A percentile compares a stretch with the other conserved stretches of the same genome.
phyloP scores from a whole-genome alignment of 75 land plant species.

The Ceratopteris richardii region DNA sequence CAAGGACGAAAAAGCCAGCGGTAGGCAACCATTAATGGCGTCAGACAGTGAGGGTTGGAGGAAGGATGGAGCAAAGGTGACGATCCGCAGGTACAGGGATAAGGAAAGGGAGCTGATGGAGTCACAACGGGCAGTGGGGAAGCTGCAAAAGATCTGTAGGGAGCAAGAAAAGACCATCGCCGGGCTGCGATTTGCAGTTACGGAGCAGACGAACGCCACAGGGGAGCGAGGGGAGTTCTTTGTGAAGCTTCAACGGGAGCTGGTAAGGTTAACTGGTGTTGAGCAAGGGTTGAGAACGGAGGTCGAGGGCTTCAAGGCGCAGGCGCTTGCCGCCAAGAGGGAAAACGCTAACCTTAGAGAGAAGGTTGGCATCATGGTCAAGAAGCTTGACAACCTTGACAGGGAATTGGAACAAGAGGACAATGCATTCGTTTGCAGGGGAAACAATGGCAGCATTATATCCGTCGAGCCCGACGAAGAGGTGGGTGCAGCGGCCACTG shows the following conservation, averaged over 20 bases:
- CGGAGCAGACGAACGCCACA: conserved; percentile 17
- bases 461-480: too few species aligned
- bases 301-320: conserved; percentile 38
- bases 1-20: background rate
- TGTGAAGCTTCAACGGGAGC: conserved; percentile 36
- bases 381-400: background rate
- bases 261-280: conserved; percentile 28
- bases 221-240: conserved; percentile 18
- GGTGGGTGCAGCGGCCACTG: too few species aligned
- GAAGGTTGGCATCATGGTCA: conserved; percentile 10
- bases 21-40: too few species aligned
- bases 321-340: conserved; percentile 36
- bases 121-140: conserved; percentile 40
- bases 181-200: conserved; percentile 45
- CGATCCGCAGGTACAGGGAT: conserved; percentile 38
- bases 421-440: too few species aligned
- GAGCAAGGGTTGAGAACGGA: conserved; percentile 36
- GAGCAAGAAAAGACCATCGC: conserved; percentile 88
- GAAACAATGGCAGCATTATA: too few species aligned
- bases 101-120: conserved; percentile 64
- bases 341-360: conserved; percentile 24
- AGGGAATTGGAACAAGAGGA: too few species aligned
- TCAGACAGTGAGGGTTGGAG: conserved; percentile 17
- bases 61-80: conserved; percentile 25
- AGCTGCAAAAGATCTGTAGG: conserved; percentile 55